A percentile compares a stretch with the other conserved stretches of the same genome.
Conservation (phyloP, 805 yeast species). For the Wickerhamomyces subpelliculosus region DNA sequence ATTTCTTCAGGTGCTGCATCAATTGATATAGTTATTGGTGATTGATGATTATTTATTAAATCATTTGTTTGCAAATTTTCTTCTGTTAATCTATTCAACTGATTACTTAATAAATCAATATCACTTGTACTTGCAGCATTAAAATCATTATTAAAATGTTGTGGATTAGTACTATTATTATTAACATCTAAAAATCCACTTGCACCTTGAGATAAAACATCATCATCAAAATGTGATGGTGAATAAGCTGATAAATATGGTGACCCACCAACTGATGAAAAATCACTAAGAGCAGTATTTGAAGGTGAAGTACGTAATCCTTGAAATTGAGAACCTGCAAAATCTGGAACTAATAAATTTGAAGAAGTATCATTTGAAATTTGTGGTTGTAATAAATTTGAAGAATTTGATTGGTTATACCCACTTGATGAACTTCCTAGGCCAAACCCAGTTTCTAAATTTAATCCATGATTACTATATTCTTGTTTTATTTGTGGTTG, state of each 20-base stretch:
- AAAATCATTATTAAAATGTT: neutral
- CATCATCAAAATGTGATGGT: conserved; percentile 14
- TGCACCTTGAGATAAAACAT: conserved; percentile 2
- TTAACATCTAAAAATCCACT: neutral
- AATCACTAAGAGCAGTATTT: conserved; percentile 13
- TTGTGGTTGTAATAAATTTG: neutral
- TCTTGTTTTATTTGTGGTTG: too few relatives aligned
- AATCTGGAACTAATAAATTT: conserved; percentile 1
- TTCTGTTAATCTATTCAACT: conserved; percentile 13
- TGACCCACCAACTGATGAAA: conserved; percentile 18
- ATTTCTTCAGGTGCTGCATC: conserved; percentile 33
- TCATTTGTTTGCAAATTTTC: conserved; percentile 11
- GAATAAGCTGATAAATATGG: conserved; percentile 17
- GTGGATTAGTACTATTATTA: too few relatives aligned
- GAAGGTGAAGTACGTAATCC: conserved; percentile 8
- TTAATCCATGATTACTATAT: too few relatives aligned
- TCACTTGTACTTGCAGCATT: conserved; percentile 1
- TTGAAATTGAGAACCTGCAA: conserved; percentile 7
- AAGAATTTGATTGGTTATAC: too few relatives aligned
- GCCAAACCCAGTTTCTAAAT: too few relatives aligned
- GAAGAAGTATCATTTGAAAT: conserved; percentile 1
- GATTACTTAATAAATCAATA: conserved; percentile 4
- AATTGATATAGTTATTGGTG: conserved; percentile 21
- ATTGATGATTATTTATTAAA: conserved; percentile 3
- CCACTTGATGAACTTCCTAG: neutral